Percentiles rank a stretch among this genome's conserved stretches.
Conservation (phyloP, 768 basidiomycete genomes). For the Termitomyces eurrhizus region DNA sequence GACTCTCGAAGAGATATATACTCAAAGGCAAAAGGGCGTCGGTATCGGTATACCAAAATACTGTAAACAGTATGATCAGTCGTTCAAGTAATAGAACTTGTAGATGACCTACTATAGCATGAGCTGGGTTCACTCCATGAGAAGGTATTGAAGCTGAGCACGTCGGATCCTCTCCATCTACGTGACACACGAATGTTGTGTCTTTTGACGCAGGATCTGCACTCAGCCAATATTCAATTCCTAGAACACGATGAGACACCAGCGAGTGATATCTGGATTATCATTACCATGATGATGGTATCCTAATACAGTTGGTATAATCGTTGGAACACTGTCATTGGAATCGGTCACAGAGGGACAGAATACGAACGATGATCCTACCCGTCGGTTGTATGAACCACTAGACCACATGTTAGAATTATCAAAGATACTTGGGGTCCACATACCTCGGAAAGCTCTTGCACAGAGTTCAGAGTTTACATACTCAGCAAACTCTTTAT, state of each 20-base stretch:
- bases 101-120: conserved; percentile 34
- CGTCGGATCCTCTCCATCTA: conserved; percentile 43
- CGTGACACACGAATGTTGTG: conserved; percentile 37
- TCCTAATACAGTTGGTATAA: conserved; percentile 42
- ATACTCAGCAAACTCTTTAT: conserved; percentile 40
- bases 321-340: conserved; percentile 41
- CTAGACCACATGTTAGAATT: conserved; percentile 21
- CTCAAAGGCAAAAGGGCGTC: conserved; percentile 31
- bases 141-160: conserved; percentile 48
- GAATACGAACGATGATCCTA: conserved; percentile 11
- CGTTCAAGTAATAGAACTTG: background rate
- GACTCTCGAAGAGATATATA: background rate
- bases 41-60: conserved; percentile 36
- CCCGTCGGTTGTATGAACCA: conserved; percentile 51
- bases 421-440: background rate
- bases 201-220: conserved; percentile 31
- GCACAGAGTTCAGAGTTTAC: conserved; percentile 38
- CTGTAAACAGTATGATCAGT: conserved; percentile 17
- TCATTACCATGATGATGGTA: conserved; percentile 50
- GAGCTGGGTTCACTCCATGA: conserved; percentile 40
- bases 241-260: conserved; percentile 18
- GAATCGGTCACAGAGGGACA: background rate
- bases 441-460: conserved; percentile 39
- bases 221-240: conserved; percentile 50
- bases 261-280: background rate